Conservation (phyloP, 208 protist genomes). For the Vickermania ingenoplastis region DNA sequence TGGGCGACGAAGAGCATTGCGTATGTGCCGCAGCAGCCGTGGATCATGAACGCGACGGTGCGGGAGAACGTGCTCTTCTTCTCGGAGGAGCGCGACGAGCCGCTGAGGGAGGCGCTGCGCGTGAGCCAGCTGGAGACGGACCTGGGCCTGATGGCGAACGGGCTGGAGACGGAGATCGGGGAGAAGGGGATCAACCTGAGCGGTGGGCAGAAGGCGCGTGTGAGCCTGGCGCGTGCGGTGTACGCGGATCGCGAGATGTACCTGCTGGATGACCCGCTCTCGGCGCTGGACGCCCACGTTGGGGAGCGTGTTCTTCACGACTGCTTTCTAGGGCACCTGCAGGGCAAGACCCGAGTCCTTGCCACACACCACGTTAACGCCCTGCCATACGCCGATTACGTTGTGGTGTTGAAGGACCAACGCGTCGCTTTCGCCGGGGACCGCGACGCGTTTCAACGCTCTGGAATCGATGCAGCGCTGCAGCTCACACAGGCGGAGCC, state of each 20-base stretch:
- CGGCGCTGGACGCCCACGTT: slow-evolving; percentile 88
- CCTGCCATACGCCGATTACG: slow-evolving; percentile 56
- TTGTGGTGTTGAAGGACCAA: slow-evolving; percentile 73
- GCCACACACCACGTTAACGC: slow-evolving; percentile 93
- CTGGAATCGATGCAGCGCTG: slow-evolving; percentile 5
- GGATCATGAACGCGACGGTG: slow-evolving; percentile 89
- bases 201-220: slow-evolving; percentile 83
- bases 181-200: slow-evolving; percentile 85
- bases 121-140: slow-evolving; percentile 78
- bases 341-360: slow-evolving; percentile 79
- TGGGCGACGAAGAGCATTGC: slow-evolving; percentile 37
- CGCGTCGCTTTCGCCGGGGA: slow-evolving; percentile 34
- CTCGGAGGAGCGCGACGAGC: slow-evolving; percentile 25
- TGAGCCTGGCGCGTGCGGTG: slow-evolving; percentile 78
- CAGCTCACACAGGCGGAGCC: neutral
- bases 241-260: slow-evolving; percentile 84
- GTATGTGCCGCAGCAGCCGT: slow-evolving; percentile 89
- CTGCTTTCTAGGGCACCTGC: slow-evolving; percentile 39
- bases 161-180: slow-evolving; percentile 85
- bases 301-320: slow-evolving; percentile 34
- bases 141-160: slow-evolving; percentile 58
- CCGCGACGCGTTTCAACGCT: slow-evolving; percentile 16
- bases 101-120: slow-evolving; percentile 33
- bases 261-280: slow-evolving; percentile 90
- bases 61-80: slow-evolving; percentile 91